Conservation (phyloP, 495 filamentous ascomycete species). For the Achaetomiella virescens region DNA sequence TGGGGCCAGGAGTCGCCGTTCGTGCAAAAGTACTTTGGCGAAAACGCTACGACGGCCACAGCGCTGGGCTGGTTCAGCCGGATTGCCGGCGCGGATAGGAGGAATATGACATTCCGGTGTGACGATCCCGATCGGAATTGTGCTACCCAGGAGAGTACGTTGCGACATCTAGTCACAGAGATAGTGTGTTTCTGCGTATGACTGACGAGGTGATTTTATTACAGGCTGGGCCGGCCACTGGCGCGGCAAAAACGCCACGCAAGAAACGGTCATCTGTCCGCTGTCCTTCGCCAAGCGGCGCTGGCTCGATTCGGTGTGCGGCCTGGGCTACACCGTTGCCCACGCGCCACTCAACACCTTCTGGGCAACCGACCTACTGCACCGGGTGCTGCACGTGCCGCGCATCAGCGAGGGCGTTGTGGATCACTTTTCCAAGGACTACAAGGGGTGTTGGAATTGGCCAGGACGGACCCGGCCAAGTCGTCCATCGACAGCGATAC, state of each 20-base stretch:
- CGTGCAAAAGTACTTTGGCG: constrained; percentile 54
- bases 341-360: constrained; percentile 43
- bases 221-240: constrained; percentile 54
- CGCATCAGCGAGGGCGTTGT: constrained; percentile 46
- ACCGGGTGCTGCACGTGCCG: constrained; percentile 51
- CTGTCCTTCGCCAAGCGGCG: constrained; percentile 46
- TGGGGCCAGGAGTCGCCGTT: constrained; percentile 45
- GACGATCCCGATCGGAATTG: constrained; percentile 57
- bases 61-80: constrained; percentile 49
- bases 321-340: constrained; percentile 47
- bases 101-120: constrained; percentile 47
- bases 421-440: constrained; percentile 52
- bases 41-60: constrained; percentile 38
- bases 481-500: constrained; percentile 48
- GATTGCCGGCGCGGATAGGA: constrained; percentile 43
- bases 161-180: too few relatives aligned
- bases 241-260: constrained; percentile 51
- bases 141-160: constrained; percentile 35
- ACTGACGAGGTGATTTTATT: neutral
- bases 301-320: constrained; percentile 48
- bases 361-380: constrained; percentile 52
- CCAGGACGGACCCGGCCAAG: constrained; percentile 32
- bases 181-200: neutral
- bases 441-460: constrained; percentile 43
- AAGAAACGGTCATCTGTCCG: constrained; percentile 57